Percentiles rank a stretch among this genome's conserved stretches.
phyloP scores from a whole-genome alignment of 345 rosid species.

The Erysimum cheiranthoides region DNA sequence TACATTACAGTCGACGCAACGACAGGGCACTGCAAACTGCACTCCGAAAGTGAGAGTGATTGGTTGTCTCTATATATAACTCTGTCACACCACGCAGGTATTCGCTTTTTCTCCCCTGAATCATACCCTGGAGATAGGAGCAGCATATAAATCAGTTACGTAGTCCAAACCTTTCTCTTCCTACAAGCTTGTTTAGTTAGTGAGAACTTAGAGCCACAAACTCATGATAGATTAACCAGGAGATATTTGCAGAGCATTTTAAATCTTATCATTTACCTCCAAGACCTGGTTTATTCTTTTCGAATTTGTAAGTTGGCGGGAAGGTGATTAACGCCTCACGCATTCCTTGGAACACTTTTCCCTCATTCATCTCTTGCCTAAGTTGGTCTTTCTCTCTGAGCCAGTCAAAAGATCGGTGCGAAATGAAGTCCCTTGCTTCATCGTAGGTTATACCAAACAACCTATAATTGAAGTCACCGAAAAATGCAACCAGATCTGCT shows the following conservation, averaged over 20 bases:
- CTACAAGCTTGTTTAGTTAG: neutral
- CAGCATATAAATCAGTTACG: neutral
- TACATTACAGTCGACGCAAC: constrained; percentile 72
- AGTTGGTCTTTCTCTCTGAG: constrained; percentile 97
- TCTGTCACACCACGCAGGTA: constrained; percentile 99
- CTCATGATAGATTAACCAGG: constrained; percentile 5
- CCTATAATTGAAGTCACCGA: constrained; percentile 94
- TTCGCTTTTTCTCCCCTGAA: constrained; percentile 99
- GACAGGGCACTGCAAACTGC: constrained; percentile 83
- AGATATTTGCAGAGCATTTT: constrained; percentile 12
- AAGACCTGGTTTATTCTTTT: constrained; percentile 76
- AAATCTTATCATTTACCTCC: constrained; percentile 62
- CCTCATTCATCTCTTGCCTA: constrained; percentile 87
- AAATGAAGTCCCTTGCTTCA: constrained; percentile 96
- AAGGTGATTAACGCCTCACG: constrained; percentile 89
- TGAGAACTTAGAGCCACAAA: neutral
- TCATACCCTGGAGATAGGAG: constrained; percentile 73
- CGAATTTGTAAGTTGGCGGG: constrained; percentile 98
- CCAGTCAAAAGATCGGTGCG: constrained; percentile 98
- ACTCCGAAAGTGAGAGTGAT: constrained; percentile 52
- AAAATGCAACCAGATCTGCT: constrained; percentile 91
- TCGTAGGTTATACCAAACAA: constrained; percentile 95
- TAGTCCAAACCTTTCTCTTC: neutral
- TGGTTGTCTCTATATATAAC: constrained; percentile 88
- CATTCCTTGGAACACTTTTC: constrained; percentile 98